Evolutionary conservation across 805 yeast genomes (phyloP).

Genomic region (Candida broadrunensis): DNA sequence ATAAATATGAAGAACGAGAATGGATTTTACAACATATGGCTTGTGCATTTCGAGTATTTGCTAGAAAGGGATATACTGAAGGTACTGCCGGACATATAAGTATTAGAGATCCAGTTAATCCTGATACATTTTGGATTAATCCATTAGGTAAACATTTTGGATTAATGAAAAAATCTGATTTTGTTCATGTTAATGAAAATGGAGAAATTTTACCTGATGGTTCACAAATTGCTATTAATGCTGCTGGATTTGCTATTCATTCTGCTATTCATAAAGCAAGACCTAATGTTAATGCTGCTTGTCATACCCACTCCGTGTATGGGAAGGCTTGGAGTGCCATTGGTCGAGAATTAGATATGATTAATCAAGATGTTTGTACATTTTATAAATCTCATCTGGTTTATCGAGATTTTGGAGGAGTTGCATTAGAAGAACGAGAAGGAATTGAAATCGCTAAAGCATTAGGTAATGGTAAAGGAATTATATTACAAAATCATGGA

Average conservation of each 20-base stretch:
- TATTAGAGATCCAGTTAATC: conserved; percentile 77
- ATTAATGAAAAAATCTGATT: conserved; percentile 34
- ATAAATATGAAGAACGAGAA: conserved; percentile 47
- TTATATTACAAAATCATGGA: conserved; percentile 32
- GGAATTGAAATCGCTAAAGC: conserved; percentile 29
- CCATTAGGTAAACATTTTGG: conserved; percentile 78
- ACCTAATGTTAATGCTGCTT: conserved; percentile 39
- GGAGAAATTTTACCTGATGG: conserved; percentile 40
- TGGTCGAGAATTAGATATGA: conserved; percentile 58
- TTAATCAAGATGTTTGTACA: conserved; percentile 73
- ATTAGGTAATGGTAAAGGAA: conserved; percentile 28
- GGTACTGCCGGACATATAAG: conserved; percentile 88
- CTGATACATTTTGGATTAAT: conserved; percentile 84
- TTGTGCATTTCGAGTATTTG: conserved; percentile 79
- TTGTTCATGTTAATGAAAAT: conserved; percentile 36
- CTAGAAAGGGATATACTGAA: conserved; percentile 71
- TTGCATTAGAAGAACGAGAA: conserved; percentile 46
- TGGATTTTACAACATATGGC: conserved; percentile 75
- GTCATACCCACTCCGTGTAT: conserved; percentile 38
- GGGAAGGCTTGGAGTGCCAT: conserved; percentile 39
- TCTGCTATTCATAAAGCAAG: conserved; percentile 36
- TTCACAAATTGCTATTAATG: conserved; percentile 34
- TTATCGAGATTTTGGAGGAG: conserved; percentile 72
- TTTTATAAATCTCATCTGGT: conserved; percentile 68
- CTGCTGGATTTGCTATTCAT: conserved; percentile 43